Base-by-base conservation (phyloP, 371 early-diverging fungal genomes). In the Actinomucor elegans region DNA sequence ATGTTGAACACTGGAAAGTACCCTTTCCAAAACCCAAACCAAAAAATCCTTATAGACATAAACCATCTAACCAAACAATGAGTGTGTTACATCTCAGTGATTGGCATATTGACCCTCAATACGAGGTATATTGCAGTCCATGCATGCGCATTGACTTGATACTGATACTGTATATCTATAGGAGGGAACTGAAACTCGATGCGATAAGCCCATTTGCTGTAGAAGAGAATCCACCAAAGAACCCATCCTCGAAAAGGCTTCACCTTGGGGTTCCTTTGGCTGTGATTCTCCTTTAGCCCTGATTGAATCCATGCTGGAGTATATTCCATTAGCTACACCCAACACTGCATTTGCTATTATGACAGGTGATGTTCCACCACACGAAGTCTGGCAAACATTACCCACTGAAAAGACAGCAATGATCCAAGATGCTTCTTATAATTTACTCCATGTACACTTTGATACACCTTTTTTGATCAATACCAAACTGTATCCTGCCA, bases 291-390 rank as follows among this genome's bases (percentile, higher is more conserved):
- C 81, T 29, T 33, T 74, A 24, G 54, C 64, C 24, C 31, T 81
- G 48, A 70, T 78, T 1, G 66, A 75, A 51, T 77, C 79, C 4
- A 49, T 83, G 55, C 44, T 85, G 28, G 61, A 66, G 21, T 70
- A 64, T 55, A 68, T 71, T 26, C 77, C 59, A 18, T 70, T 49
- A 17, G 69, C 55, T 7, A 67, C 64, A 26, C 69, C 79, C 17
- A 61, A 73, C 12, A 61, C 69, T 18, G 54, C 44, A 23, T 83
- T 85, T 58, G 67, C 73, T 36, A 73, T 85, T 14, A 51, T 85
- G 41, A 81, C 83, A 3, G 86, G 86, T 21, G 86, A 85, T 49
- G 53, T 85, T 8, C 86, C 86, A 20, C 82, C 86, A 7, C 86
- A 85, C 18, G 81, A 85, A 50, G 70, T 83, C 9, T 85, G 86